phyloP scores from a whole-genome alignment of 805 yeast species.

The Candida cerambycidarum region DNA sequence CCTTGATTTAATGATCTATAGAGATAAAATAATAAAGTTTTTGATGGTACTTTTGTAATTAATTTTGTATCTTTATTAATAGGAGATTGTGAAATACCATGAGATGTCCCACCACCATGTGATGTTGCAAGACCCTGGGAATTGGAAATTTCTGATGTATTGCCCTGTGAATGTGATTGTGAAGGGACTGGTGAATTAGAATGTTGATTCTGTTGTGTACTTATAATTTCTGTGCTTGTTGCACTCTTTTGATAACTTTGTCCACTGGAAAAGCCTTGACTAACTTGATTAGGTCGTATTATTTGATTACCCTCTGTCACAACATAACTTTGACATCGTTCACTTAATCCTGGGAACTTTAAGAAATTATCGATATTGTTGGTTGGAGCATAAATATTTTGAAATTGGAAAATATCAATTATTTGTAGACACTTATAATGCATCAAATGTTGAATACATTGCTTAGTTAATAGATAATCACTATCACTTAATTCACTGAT shows the following conservation, averaged over 20 bases:
- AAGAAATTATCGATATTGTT: slow-evolving; percentile 70
- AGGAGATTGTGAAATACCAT: slow-evolving; percentile 12
- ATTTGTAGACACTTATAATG: slow-evolving; percentile 85
- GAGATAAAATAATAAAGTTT: slow-evolving; percentile 64
- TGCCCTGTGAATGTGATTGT: too few species aligned
- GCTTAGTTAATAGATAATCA: slow-evolving; percentile 72
- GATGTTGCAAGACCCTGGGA: too few species aligned
- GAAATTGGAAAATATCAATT: slow-evolving; percentile 85
- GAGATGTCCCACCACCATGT: too few species aligned
- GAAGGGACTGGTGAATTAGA: too few species aligned
- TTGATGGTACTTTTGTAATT: slow-evolving; percentile 52
- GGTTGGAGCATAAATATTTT: slow-evolving; percentile 87
- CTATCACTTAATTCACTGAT: slow-evolving; percentile 82
- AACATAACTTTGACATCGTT: slow-evolving; percentile 85
- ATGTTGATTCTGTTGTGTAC: not conserved
- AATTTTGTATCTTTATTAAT: slow-evolving; percentile 11
- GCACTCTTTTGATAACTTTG: too few species aligned
- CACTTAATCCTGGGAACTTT: slow-evolving; percentile 60
- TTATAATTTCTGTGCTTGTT: slow-evolving; percentile 5
- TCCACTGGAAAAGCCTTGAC: too few species aligned
- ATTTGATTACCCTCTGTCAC: slow-evolving; percentile 28
- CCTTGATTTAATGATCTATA: slow-evolving; percentile 81
- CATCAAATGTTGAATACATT: slow-evolving; percentile 86
- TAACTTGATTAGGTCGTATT: too few species aligned
- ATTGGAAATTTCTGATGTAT: too few species aligned